These are phyloP conservation scores for Aspergillus nomiae DNA, from an alignment of 2,329 filamentous ascomycete genomes.

Conservation along the genomic window DNA sequence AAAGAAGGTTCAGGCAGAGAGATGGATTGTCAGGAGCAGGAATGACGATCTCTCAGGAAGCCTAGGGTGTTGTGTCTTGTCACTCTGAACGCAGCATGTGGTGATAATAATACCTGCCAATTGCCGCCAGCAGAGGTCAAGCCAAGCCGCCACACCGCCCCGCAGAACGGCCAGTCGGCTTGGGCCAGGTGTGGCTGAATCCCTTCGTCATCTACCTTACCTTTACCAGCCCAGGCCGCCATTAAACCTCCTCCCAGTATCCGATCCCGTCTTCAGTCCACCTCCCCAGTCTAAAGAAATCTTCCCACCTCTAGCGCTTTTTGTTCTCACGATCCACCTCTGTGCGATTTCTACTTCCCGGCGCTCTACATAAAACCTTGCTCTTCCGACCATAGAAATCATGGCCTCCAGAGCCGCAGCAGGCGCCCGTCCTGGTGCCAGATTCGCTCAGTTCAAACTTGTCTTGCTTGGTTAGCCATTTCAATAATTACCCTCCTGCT, in stretches of 20 bases:
- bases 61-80: constrained; percentile 7
- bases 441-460: constrained; percentile 99
- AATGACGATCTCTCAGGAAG: constrained; percentile 9
- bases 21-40: constrained; percentile 1
- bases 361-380: neutral
- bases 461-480: constrained; percentile 80
- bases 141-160: constrained; percentile 17
- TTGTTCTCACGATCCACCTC: neutral
- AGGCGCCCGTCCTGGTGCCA: constrained; percentile 66
- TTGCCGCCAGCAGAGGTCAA: neutral
- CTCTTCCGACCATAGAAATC: constrained; percentile 32
- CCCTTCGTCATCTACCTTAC: constrained; percentile 36
- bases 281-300: neutral
- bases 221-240: constrained; percentile 3
- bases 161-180: constrained; percentile 19
- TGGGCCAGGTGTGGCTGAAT: constrained; percentile 32
- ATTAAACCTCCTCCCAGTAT: constrained; percentile 4
- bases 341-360: neutral
- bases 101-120: constrained; percentile 1
- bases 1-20: constrained; percentile 7
- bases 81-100: constrained; percentile 17
- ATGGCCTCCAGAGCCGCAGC: constrained; percentile 88
- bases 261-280: constrained; percentile 8
- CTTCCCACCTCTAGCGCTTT: neutral
- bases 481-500: constrained; percentile 8